Conservation (phyloP, 352 stramenopile genomes). For the Phytophthora macrochlamydospora region DNA sequence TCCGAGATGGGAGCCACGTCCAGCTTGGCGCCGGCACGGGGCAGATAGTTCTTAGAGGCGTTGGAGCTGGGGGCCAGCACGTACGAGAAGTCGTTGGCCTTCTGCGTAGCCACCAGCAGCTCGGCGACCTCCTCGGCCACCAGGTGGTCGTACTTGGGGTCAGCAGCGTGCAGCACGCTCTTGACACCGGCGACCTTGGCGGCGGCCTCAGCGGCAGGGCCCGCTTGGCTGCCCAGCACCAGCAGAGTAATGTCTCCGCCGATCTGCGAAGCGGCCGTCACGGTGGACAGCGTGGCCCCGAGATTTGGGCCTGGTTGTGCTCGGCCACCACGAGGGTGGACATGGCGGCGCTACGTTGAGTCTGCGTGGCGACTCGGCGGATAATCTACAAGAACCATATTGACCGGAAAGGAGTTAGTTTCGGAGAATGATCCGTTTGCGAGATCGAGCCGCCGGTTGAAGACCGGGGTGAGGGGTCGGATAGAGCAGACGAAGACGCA, state of each 20-base stretch:
- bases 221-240: slow-evolving; percentile 73
- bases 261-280: slow-evolving; percentile 89
- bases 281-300: slow-evolving; percentile 75
- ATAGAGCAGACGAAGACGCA: slow-evolving; percentile 6
- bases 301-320: slow-evolving; percentile 81
- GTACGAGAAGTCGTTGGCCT: slow-evolving; percentile 82
- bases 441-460: slow-evolving; percentile 1
- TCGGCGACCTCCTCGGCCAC: slow-evolving; percentile 89
- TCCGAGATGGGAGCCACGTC: slow-evolving; percentile 96
- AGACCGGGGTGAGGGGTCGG: neutral
- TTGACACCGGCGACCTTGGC: slow-evolving; percentile 81
- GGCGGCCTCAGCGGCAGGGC: slow-evolving; percentile 59
- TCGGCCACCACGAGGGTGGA: slow-evolving; percentile 90
- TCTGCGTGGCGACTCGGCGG: slow-evolving; percentile 50
- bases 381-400: slow-evolving; percentile 35
- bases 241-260: slow-evolving; percentile 82
- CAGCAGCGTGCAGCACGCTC: slow-evolving; percentile 81
- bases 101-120: slow-evolving; percentile 71
- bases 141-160: slow-evolving; percentile 89
- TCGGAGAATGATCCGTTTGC: neutral
- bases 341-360: slow-evolving; percentile 38
- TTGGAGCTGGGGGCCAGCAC: slow-evolving; percentile 96
- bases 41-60: slow-evolving; percentile 97
- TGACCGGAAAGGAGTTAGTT: neutral
- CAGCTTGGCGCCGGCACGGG: slow-evolving; percentile 94